Percentiles rank a stretch among this genome's conserved stretches.
These are phyloP conservation scores for Stachybotrys elegans DNA, from an alignment of 2,329 filamentous ascomycete species.

Conservation along the genomic window DNA sequence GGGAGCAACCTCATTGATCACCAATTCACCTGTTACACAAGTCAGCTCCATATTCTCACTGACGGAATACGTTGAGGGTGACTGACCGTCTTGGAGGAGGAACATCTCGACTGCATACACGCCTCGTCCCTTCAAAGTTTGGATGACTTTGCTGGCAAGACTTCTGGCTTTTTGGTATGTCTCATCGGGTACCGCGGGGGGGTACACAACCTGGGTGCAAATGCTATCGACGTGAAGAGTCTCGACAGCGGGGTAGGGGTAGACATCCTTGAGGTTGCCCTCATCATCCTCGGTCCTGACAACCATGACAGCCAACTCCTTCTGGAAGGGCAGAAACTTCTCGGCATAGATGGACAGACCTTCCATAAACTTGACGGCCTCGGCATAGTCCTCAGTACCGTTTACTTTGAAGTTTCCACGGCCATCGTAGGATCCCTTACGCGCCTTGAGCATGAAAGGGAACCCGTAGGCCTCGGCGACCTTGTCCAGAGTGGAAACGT, in stretches of 20 bases:
- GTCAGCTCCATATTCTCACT: slow-evolving; percentile 5
- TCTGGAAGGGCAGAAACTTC: slow-evolving; percentile 79
- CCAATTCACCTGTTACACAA: slow-evolving; percentile 46
- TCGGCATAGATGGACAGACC: slow-evolving; percentile 78
- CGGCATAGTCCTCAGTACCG: slow-evolving; percentile 42
- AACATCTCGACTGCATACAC: slow-evolving; percentile 98
- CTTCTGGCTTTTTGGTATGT: slow-evolving; percentile 62
- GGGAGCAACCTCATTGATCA: slow-evolving; percentile 85
- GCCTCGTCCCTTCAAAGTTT: slow-evolving; percentile 78
- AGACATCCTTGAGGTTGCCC: slow-evolving; percentile 41
- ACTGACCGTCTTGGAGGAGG: slow-evolving; percentile 62
- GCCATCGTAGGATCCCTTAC: slow-evolving; percentile 91
- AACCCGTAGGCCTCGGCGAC: slow-evolving; percentile 65
- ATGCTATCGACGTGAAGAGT: slow-evolving; percentile 94
- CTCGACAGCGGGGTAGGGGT: slow-evolving; percentile 86
- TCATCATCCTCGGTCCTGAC: slow-evolving; percentile 74
- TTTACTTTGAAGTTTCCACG: slow-evolving; percentile 57
- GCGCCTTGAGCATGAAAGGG: slow-evolving; percentile 88
- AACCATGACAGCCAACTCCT: slow-evolving; percentile 92
- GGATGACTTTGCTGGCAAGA: slow-evolving; percentile 71
- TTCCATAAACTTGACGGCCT: slow-evolving; percentile 66
- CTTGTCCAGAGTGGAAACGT: slow-evolving; percentile 55
- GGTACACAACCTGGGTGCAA: slow-evolving; percentile 87
- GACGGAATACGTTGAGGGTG: background rate
- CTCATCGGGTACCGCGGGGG: slow-evolving; percentile 65